phyloP scores from a whole-genome alignment of 106 monocot species.

The Allium cepa region DNA sequence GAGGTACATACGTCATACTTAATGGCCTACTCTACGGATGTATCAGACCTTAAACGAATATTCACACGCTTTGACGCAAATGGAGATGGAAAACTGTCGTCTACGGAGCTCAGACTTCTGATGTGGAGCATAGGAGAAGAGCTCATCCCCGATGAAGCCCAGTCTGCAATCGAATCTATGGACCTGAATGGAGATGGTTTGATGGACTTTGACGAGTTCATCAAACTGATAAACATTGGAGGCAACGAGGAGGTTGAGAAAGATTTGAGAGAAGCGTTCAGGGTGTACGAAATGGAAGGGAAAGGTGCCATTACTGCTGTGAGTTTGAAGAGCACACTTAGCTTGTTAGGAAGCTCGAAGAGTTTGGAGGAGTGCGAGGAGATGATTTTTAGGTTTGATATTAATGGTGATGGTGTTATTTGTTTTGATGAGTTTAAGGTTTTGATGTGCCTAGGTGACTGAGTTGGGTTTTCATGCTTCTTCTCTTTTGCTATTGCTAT shows the following conservation, averaged over 20 bases:
- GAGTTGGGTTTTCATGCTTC: too few relatives aligned
- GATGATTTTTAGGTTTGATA: slow-evolving; percentile 49
- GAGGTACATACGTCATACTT: background rate
- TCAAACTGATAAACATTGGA: slow-evolving; percentile 20
- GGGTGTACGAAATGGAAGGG: slow-evolving; percentile 43
- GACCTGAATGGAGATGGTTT: slow-evolving; percentile 54
- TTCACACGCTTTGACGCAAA: slow-evolving; percentile 24
- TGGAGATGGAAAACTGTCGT: slow-evolving; percentile 32
- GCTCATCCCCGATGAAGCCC: slow-evolving; percentile 20
- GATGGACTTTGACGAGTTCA: slow-evolving; percentile 52
- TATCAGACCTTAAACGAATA: slow-evolving; percentile 11
- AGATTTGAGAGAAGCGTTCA: slow-evolving; percentile 67
- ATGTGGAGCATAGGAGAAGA: slow-evolving; percentile 28
- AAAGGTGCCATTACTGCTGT: slow-evolving; percentile 31
- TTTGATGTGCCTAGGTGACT: slow-evolving; percentile 32
- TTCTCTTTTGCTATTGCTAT: too few relatives aligned
- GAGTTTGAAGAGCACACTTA: slow-evolving; percentile 36
- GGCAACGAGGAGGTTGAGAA: slow-evolving; percentile 7
- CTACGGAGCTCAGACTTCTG: slow-evolving; percentile 18
- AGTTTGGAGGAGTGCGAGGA: slow-evolving; percentile 29
- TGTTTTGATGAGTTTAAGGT: slow-evolving; percentile 55
- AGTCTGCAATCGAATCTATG: slow-evolving; percentile 32
- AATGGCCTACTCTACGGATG: background rate
- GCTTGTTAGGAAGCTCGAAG: slow-evolving; percentile 20
- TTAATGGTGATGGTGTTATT: slow-evolving; percentile 50